A percentile compares a stretch with the other conserved stretches of the same genome.
Evolutionary conservation across 2,329 filamentous ascomycete species (phyloP).

Genomic region (Sclerotiophoma versabilis): DNA sequence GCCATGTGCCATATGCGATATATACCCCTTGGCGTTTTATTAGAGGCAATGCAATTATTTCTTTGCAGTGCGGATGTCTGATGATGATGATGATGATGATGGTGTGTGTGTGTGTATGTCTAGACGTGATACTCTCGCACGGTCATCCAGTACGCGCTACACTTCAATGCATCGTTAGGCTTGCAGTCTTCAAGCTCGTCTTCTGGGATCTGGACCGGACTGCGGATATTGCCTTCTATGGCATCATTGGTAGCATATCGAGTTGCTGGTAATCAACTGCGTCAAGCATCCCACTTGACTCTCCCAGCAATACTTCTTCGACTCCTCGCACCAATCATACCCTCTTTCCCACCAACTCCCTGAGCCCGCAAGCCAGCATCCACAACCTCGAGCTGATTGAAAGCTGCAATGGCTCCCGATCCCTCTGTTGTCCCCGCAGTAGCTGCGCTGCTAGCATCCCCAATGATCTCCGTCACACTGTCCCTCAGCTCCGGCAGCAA

Average conservation of each 20-base stretch:
- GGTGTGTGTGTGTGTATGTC: too few relatives aligned
- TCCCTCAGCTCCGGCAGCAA: slow-evolving; percentile 27
- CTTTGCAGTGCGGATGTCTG: too few relatives aligned
- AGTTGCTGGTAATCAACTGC: neutral
- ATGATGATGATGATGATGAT: too few relatives aligned
- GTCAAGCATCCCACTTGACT: neutral
- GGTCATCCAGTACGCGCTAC: too few relatives aligned
- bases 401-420: slow-evolving; percentile 22
- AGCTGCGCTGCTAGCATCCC: slow-evolving; percentile 13
- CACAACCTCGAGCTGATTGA: slow-evolving; percentile 27
- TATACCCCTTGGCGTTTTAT: slow-evolving; percentile 9
- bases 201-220: too few relatives aligned
- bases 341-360: slow-evolving; percentile 20
- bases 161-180: too few relatives aligned
- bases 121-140: too few relatives aligned
- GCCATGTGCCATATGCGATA: too few relatives aligned
- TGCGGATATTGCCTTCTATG: too few relatives aligned
- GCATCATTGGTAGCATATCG: too few relatives aligned
- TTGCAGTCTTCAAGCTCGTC: too few relatives aligned
- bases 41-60: too few relatives aligned
- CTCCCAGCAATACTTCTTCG: slow-evolving; percentile 23
- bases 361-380: slow-evolving; percentile 29
- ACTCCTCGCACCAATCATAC: slow-evolving; percentile 22
- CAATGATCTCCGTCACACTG: slow-evolving; percentile 22
- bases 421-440: slow-evolving; percentile 18